Percentiles rank a stretch among this genome's conserved stretches.
These are phyloP conservation scores for Capsicum rhomboideum DNA, from an alignment of 257 asterid species.

Conservation along the genomic window DNA sequence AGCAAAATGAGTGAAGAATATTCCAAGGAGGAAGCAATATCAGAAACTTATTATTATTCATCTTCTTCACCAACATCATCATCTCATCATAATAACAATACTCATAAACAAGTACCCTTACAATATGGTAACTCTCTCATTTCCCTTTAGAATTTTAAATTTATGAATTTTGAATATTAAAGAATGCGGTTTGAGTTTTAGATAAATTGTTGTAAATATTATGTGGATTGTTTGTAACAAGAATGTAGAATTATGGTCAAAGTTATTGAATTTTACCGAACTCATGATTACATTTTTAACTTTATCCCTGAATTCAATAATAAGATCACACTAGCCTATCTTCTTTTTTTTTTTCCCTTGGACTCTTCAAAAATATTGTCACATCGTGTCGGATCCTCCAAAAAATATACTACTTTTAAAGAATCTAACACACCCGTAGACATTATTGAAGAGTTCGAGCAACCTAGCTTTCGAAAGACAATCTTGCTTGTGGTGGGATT, in stretches of 20 bases:
- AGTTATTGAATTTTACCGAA: neutral
- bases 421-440: too few species aligned
- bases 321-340: too few species aligned
- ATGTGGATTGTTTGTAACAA: neutral
- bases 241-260: neutral
- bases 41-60: constrained; percentile 24
- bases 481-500: too few species aligned
- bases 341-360: too few species aligned
- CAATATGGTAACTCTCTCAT: constrained; percentile 28
- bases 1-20: constrained; percentile 18
- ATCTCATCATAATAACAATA: constrained; percentile 12
- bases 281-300: neutral
- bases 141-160: neutral
- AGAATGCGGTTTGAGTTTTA: neutral
- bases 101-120: constrained; percentile 26
- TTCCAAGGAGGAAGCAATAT: constrained; percentile 32
- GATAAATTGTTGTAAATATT: neutral
- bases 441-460: too few species aligned
- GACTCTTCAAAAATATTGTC: too few species aligned
- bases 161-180: neutral
- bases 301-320: neutral
- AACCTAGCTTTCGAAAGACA: too few species aligned
- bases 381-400: too few species aligned
- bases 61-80: constrained; percentile 28
- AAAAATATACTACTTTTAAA: too few species aligned